Conservation (phyloP, 78 protist genomes). For the Creolimax fragrantissima region DNA sequence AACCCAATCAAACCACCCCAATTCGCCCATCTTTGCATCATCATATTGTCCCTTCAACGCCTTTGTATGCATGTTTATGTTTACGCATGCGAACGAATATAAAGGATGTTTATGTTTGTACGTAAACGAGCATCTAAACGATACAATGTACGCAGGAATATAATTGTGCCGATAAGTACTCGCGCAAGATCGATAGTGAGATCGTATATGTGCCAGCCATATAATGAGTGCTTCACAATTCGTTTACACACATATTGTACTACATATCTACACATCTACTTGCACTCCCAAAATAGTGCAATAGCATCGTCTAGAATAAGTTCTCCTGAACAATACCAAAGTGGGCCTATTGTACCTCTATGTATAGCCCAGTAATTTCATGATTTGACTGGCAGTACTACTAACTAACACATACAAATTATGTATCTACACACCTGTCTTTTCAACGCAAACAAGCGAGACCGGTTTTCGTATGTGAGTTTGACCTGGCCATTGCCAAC, state of each 20-base stretch:
- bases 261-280: neutral
- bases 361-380: neutral
- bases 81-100: neutral
- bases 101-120: neutral
- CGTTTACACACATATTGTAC: neutral
- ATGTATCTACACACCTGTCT: neutral
- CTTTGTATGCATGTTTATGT: neutral
- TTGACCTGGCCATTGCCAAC: neutral
- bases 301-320: too few relatives aligned
- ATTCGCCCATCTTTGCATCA: constrained; percentile 23
- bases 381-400: too few relatives aligned
- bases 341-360: neutral
- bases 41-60: neutral
- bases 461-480: neutral
- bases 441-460: neutral
- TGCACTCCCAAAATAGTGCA: neutral
- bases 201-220: neutral
- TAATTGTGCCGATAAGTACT: neutral
- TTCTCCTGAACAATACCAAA: too few relatives aligned
- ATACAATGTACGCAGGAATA: neutral
- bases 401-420: neutral
- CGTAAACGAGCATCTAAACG: neutral
- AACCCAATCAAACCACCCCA: constrained; percentile 33
- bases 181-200: neutral
- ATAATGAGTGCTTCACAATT: neutral